phyloP scores from a whole-genome alignment of 257 asterid species.

The Fraxinus pennsylvanica region DNA sequence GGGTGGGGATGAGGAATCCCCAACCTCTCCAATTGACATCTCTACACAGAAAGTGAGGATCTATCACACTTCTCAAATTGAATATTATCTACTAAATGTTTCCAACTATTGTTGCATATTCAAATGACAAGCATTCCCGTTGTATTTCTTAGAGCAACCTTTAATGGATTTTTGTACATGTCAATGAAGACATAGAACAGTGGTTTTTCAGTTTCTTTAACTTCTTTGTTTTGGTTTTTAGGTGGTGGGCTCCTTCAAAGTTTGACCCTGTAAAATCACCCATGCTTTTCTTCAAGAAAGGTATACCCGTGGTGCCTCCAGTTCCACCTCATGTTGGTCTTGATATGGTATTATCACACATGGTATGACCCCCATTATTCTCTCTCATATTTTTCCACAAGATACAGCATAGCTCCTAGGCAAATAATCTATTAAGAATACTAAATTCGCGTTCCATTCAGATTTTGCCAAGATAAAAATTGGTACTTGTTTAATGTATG shows the following conservation, averaged over 20 bases:
- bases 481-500: neutral
- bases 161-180: neutral
- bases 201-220: slow-evolving; percentile 14
- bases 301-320: slow-evolving; percentile 70
- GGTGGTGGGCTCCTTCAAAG: slow-evolving; percentile 99
- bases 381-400: slow-evolving; percentile 6
- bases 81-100: neutral
- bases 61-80: neutral
- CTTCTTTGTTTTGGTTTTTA: slow-evolving; percentile 32
- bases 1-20: too few relatives aligned
- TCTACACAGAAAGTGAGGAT: neutral
- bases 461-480: neutral
- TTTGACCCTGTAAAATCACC: slow-evolving; percentile 96
- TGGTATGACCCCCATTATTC: slow-evolving; percentile 52
- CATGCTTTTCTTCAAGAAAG: slow-evolving; percentile 89
- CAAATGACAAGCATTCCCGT: neutral
- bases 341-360: slow-evolving; percentile 69
- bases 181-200: neutral
- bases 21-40: too few relatives aligned
- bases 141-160: neutral
- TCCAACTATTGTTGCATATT: neutral
- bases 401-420: neutral
- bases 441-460: neutral
- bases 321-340: slow-evolving; percentile 70
- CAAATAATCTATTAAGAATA: neutral